Evolutionary conservation across 495 filamentous ascomycete species (phyloP), one percentile per base, ranked within the genome.

Genomic region (Lepraria neglecta): DNA sequence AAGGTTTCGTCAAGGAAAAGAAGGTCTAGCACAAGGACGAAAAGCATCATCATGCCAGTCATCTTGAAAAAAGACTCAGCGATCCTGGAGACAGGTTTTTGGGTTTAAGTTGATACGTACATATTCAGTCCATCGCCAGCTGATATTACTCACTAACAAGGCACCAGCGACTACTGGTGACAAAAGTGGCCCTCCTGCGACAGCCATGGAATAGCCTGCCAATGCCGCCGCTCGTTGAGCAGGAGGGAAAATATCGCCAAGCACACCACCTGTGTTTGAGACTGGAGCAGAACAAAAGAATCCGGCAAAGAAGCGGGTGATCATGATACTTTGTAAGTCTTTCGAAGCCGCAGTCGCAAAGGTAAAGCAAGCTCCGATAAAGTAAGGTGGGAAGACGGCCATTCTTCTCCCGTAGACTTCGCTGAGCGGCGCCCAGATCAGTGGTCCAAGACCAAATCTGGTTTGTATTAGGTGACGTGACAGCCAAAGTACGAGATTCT

Each of bases 231-330:
- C 84, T 10, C 84, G 74, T 64, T 81, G 69, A 7, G 27, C 15
- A 54, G 31, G 28, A 54, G 30, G 31, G 17, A 10, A 54, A 15
- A 54, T 75, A 72, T 88, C 87, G 42, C 79, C 80, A 24, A 88
- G 68, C 0, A 88, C 86, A 21, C 84, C 87, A 10, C 85, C 85
- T 9, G 84, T 87, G 66, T 87, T 87, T 5, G 85, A 87, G 0
- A 90, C 77, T 0, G 87, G 86, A 0, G 84, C 85, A 0, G 80
- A 81, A 12, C 80, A 81, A 65, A 89, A 89, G 52, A 89, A 80
- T 0, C 84, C 86, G 1, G 79, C 76, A 64, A 87, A 89, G 74
- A 90, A 90, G 6, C 87, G 74, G 14, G 83, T 87, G 52, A 89
- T 71, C 77, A 89, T 79, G 17, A 90, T 64, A 0, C 84, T 87